These are phyloP conservation scores for Henckelia pumila DNA, from an alignment of 257 asterid genomes.

Conservation along the genomic window DNA sequence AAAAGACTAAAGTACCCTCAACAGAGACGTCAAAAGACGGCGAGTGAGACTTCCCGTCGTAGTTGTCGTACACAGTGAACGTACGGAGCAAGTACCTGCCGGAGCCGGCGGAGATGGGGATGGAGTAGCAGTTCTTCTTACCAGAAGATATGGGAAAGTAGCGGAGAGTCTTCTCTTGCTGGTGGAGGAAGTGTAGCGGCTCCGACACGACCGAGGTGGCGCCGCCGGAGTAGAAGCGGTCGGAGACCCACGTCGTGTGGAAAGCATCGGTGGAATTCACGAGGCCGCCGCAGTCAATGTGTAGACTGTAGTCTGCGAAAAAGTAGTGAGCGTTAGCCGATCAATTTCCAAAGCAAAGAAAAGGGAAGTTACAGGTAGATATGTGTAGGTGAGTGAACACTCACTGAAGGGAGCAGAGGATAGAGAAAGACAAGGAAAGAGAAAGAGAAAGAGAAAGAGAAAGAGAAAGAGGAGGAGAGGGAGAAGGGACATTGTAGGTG, in stretches of 20 bases:
- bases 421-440: neutral
- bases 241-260: slow-evolving; percentile 76
- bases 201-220: slow-evolving; percentile 72
- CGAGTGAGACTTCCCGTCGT: slow-evolving; percentile 69
- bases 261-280: slow-evolving; percentile 68
- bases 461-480: neutral
- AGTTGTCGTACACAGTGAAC: slow-evolving; percentile 87
- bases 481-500: neutral
- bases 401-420: neutral
- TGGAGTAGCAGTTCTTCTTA: slow-evolving; percentile 79
- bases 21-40: slow-evolving; percentile 95
- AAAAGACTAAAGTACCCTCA: slow-evolving; percentile 77
- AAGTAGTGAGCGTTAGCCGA: neutral
- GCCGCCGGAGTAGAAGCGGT: slow-evolving; percentile 79
- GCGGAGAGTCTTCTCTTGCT: slow-evolving; percentile 85
- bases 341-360: neutral
- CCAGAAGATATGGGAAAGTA: slow-evolving; percentile 79
- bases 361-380: neutral
- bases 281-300: slow-evolving; percentile 79
- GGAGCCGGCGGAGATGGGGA: slow-evolving; percentile 41
- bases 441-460: neutral
- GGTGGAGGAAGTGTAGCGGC: slow-evolving; percentile 72
- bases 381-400: neutral
- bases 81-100: slow-evolving; percentile 65
- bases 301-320: slow-evolving; percentile 55